A percentile compares a stretch with the other conserved stretches of the same genome.
Conservation (phyloP, 2,329 filamentous ascomycete species). For the Fusarium subtropicale region DNA sequence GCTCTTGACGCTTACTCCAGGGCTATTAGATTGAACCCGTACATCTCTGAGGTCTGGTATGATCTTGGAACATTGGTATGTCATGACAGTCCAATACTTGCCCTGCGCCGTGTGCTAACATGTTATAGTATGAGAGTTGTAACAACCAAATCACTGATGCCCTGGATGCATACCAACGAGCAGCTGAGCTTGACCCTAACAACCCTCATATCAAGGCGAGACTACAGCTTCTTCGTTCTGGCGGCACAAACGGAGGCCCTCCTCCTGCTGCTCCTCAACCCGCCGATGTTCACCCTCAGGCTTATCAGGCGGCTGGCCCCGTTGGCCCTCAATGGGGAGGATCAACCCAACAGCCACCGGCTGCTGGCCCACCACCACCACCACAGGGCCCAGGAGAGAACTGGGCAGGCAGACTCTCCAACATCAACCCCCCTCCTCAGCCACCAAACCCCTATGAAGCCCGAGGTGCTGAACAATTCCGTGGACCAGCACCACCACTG, state of each 20-base stretch:
- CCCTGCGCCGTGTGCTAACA: slow-evolving; percentile 47
- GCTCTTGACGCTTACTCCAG: slow-evolving; percentile 97
- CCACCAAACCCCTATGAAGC: slow-evolving; percentile 86
- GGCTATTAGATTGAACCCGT: slow-evolving; percentile 94
- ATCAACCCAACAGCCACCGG: slow-evolving; percentile 69
- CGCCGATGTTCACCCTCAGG: slow-evolving; percentile 94
- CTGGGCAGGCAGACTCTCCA: slow-evolving; percentile 75
- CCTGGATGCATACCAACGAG: slow-evolving; percentile 92
- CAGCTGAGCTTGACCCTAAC: slow-evolving; percentile 89
- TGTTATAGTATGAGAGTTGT: slow-evolving; percentile 88
- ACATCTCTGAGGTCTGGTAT: slow-evolving; percentile 99
- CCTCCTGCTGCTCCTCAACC: slow-evolving; percentile 87
- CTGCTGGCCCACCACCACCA: slow-evolving; percentile 71
- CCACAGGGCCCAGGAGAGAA: slow-evolving; percentile 67
- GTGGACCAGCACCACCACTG: slow-evolving; percentile 74
- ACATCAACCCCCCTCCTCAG: slow-evolving; percentile 81
- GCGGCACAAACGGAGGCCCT: slow-evolving; percentile 77
- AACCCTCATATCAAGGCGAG: slow-evolving; percentile 98
- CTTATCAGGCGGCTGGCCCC: slow-evolving; percentile 86
- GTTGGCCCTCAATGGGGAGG: slow-evolving; percentile 92
- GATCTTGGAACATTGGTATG: slow-evolving; percentile 93
- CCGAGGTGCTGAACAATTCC: slow-evolving; percentile 70
- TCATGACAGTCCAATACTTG: slow-evolving; percentile 36
- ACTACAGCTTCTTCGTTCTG: slow-evolving; percentile 86
- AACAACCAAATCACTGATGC: slow-evolving; percentile 99